These are phyloP conservation scores for Hygrocybe punicea DNA, from an alignment of 768 basidiomycete genomes.

Conservation along the genomic window DNA sequence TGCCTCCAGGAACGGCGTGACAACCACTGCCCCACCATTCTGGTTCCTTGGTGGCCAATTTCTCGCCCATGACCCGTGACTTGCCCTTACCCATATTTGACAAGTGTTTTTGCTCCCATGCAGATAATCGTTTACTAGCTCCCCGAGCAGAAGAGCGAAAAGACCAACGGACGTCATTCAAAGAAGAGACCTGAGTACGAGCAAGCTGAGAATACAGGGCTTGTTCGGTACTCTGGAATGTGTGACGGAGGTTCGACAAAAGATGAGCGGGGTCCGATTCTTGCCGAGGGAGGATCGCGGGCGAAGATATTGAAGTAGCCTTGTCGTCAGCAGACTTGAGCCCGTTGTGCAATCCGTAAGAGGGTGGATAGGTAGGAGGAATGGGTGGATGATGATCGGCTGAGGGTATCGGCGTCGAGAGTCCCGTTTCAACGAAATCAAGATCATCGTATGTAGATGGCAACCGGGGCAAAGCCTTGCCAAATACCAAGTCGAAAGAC, in stretches of 20 bases:
- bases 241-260: constrained; percentile 49
- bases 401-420: background rate
- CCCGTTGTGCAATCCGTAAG: constrained; percentile 1
- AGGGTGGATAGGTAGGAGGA: background rate
- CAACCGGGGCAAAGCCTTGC: constrained; percentile 56
- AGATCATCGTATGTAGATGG: constrained; percentile 56
- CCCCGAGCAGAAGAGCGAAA: constrained; percentile 54
- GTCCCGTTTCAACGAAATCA: constrained; percentile 26
- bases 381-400: background rate
- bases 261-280: constrained; percentile 34
- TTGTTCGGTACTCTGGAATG: constrained; percentile 60
- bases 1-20: constrained; percentile 65
- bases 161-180: constrained; percentile 62
- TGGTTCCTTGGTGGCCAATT: constrained; percentile 43
- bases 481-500: constrained; percentile 25
- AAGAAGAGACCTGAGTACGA: constrained; percentile 39
- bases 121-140: constrained; percentile 49
- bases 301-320: constrained; percentile 10
- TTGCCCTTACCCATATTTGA: constrained; percentile 24
- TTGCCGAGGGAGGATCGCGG: constrained; percentile 1
- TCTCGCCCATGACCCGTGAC: constrained; percentile 19
- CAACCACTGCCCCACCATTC: constrained; percentile 62
- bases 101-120: constrained; percentile 69
- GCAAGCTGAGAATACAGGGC: constrained; percentile 53
- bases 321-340: constrained; percentile 1